Conservation (phyloP, 78 protist species). For the Speleostelium caveatum region DNA sequence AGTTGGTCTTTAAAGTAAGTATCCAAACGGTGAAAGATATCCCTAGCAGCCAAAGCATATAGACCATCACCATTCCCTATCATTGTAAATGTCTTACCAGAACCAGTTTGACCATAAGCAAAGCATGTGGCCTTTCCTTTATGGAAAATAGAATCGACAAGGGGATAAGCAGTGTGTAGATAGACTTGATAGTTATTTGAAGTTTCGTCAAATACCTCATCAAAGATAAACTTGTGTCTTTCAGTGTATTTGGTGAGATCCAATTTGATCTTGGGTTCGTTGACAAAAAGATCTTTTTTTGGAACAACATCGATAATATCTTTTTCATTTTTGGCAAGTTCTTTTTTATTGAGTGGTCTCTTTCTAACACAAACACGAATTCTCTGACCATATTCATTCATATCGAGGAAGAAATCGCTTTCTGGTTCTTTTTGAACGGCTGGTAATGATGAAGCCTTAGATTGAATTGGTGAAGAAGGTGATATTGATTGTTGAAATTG, state of each 20-base stretch:
- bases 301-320: constrained; percentile 43
- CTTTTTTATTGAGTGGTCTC: constrained; percentile 91
- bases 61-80: constrained; percentile 82
- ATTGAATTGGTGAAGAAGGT: neutral
- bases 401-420: constrained; percentile 39
- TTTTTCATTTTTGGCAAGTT: constrained; percentile 41
- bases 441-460: neutral
- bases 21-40: constrained; percentile 84
- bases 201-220: constrained; percentile 92
- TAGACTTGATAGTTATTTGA: constrained; percentile 84
- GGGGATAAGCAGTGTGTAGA: constrained; percentile 87
- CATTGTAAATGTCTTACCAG: constrained; percentile 94
- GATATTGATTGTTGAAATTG: neutral
- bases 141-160: constrained; percentile 87
- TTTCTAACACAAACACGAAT: constrained; percentile 95
- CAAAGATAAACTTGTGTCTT: constrained; percentile 92
- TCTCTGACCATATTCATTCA: constrained; percentile 74
- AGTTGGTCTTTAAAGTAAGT: constrained; percentile 39
- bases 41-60: constrained; percentile 90
- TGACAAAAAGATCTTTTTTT: constrained; percentile 47
- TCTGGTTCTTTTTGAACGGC: neutral
- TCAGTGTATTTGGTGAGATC: constrained; percentile 91
- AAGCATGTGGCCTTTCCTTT: constrained; percentile 96
- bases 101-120: constrained; percentile 98
- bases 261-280: constrained; percentile 80